Evolutionary conservation across 345 rosid genomes (phyloP), one percentile per base, ranked within the genome.

Genomic region (Ailanthus altissimus): DNA sequence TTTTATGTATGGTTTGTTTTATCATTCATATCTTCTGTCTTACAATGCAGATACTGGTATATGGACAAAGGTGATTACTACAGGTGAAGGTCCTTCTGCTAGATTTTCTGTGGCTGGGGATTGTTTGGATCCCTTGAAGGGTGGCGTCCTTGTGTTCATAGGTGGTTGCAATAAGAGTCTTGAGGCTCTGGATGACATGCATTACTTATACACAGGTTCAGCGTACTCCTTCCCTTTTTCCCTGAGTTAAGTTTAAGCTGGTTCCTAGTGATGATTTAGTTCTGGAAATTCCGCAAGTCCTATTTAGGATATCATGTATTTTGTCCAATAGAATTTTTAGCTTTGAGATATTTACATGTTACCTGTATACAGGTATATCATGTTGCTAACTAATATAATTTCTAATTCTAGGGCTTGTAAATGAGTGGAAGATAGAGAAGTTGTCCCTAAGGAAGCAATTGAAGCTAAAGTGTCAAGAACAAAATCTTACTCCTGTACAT

Each of bases 91-190:
- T 53, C 99, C 99, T 72, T 92, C 93, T 75, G 92, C 99, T 26
- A 97, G 97, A 84, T 97, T 97, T 84, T 94, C 99, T 65, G 87
- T 92, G 50, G 89, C 97, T 16, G 97, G 98, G 81, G 99, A 90
- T 75, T 90, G 90, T 82, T 88, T 94, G 84, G 96, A 92, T 88
- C 99, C 98, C 5, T 77, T 85, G 68, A 90, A 84, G 81, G 82
- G 85, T 56, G 97, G 99, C 16, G 84, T 87, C 75, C 94, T 94
- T 76, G 83, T 90, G 73, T 85, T 97, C 77, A 76, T 91, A 16
- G 99, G 99, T 79, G 99, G 99, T 73, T 97, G 98, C 86, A 90
- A 90, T 82, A 97, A 88, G 87, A 88, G 85, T 78, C 99, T 94
- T 5, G 99, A 97, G 88, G 98, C 99, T 66, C 78, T 97, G 75